Percentiles rank a stretch among this genome's conserved stretches.
Conservation (phyloP, 106 monocot species). For the Narthecium ossifragum region DNA sequence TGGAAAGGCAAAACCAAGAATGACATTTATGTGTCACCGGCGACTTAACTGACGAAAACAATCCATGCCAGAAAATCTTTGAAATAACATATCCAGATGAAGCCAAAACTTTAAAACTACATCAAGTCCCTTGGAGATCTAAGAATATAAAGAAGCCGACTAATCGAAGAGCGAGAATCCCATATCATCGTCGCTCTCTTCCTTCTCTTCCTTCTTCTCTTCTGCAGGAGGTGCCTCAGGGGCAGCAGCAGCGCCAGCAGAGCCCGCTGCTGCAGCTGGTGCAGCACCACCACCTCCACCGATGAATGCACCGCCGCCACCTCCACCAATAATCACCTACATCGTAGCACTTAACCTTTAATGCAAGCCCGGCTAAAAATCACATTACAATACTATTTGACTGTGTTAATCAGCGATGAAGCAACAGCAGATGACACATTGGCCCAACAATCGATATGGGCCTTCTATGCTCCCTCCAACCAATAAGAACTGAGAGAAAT, state of each 20-base stretch:
- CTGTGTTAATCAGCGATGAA: too few relatives aligned
- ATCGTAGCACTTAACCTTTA: neutral
- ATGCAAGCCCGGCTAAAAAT: neutral
- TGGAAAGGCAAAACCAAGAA: too few relatives aligned
- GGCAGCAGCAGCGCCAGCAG: slow-evolving; percentile 30
- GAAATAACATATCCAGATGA: too few relatives aligned
- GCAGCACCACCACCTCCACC: slow-evolving; percentile 23
- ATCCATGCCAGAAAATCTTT: too few relatives aligned
- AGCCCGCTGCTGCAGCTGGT: neutral
- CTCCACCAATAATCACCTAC: slow-evolving; percentile 61
- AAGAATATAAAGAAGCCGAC: neutral
- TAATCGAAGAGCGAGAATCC: slow-evolving; percentile 77
- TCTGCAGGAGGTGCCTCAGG: slow-evolving; percentile 43
- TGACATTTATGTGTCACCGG: too few relatives aligned
- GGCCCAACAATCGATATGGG: too few relatives aligned
- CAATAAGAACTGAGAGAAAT: too few relatives aligned
- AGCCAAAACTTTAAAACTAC: too few relatives aligned
- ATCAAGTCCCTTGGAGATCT: too few relatives aligned
- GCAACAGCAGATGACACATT: too few relatives aligned
- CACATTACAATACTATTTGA: too few relatives aligned
- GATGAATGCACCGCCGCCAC: slow-evolving; percentile 38
- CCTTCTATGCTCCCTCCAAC: neutral
- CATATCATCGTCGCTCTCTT: slow-evolving; percentile 64
- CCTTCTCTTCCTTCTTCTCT: slow-evolving; percentile 69
- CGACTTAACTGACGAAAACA: too few relatives aligned